Evolutionary conservation across 1,284 basidiomycete species (phyloP).

Genomic region (Phlebopus sp.): DNA sequence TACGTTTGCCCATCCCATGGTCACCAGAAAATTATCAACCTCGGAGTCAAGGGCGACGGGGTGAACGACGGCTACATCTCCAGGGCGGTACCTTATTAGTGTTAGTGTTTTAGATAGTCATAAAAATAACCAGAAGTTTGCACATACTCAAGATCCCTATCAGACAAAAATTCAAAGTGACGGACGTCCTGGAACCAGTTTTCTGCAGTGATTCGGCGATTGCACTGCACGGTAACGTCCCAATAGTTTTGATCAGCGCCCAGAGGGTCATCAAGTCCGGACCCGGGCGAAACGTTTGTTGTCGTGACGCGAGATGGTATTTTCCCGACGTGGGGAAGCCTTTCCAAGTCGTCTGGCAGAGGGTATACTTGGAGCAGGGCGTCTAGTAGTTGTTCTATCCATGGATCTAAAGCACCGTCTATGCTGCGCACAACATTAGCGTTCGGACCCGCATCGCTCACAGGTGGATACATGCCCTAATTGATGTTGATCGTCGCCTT

Average conservation of each 20-base stretch:
- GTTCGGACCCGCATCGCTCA: not conserved
- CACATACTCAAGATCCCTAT: slow-evolving; percentile 54
- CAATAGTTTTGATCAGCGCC: slow-evolving; percentile 41
- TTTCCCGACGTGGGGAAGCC: slow-evolving; percentile 35
- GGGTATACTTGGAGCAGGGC: slow-evolving; percentile 49
- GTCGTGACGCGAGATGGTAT: slow-evolving; percentile 54
- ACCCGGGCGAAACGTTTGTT: slow-evolving; percentile 17
- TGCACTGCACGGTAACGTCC: slow-evolving; percentile 48
- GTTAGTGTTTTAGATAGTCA: slow-evolving; percentile 7
- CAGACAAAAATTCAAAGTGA: slow-evolving; percentile 67
- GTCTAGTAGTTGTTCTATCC: slow-evolving; percentile 51
- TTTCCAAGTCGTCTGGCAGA: slow-evolving; percentile 39
- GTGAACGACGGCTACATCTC: slow-evolving; percentile 83
- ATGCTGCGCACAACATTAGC: slow-evolving; percentile 39
- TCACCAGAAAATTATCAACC: slow-evolving; percentile 67
- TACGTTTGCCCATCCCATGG: slow-evolving; percentile 61
- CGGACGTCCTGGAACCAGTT: slow-evolving; percentile 92
- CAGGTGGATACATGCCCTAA: slow-evolving; percentile 48
- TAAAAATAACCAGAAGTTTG: slow-evolving; percentile 5
- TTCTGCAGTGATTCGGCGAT: slow-evolving; percentile 64
- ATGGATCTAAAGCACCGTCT: slow-evolving; percentile 68
- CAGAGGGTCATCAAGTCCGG: slow-evolving; percentile 34
- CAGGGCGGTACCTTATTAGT: slow-evolving; percentile 66
- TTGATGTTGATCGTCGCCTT: slow-evolving; percentile 81
- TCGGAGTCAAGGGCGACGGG: slow-evolving; percentile 64